These are phyloP conservation scores for Aspergillus leporis DNA, from an alignment of 495 filamentous ascomycete species.

Conservation along the genomic window DNA sequence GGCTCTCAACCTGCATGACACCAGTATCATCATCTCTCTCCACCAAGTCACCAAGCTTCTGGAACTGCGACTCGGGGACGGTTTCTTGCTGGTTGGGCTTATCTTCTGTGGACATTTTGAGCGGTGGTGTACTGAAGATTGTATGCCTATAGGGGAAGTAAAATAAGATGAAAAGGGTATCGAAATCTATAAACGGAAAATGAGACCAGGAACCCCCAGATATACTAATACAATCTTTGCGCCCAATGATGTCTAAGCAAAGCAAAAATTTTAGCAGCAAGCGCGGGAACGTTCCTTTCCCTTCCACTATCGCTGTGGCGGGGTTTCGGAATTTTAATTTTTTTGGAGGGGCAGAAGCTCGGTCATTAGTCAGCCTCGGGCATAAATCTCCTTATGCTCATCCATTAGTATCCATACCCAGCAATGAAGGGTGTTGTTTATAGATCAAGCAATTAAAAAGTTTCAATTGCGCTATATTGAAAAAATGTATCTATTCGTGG, in stretches of 20 bases:
- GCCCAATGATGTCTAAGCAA: conserved; percentile 9
- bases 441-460: background rate
- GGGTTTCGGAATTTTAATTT: conserved; percentile 33
- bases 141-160: background rate
- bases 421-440: too few species aligned
- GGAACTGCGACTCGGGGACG: conserved; percentile 39
- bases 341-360: conserved; percentile 26
- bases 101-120: conserved; percentile 37
- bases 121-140: background rate
- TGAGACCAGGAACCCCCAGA: conserved; percentile 2
- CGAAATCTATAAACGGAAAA: background rate
- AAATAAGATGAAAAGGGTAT: conserved; percentile 8
- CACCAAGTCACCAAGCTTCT: conserved; percentile 45
- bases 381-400: background rate
- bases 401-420: too few species aligned
- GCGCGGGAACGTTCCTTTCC: conserved; percentile 41
- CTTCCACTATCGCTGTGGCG: conserved; percentile 37
- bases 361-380: conserved; percentile 19
- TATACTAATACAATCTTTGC: conserved; percentile 17
- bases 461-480: background rate
- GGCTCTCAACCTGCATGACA: conserved; percentile 56
- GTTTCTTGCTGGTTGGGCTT: conserved; percentile 20
- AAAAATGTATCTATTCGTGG: too few species aligned
- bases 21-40: conserved; percentile 47
- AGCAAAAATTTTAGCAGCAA: conserved; percentile 27